Evolutionary conservation across 1,284 basidiomycete genomes (phyloP), one percentile per base, ranked within the genome.

Genomic region (Gymnopus androsaceus): DNA sequence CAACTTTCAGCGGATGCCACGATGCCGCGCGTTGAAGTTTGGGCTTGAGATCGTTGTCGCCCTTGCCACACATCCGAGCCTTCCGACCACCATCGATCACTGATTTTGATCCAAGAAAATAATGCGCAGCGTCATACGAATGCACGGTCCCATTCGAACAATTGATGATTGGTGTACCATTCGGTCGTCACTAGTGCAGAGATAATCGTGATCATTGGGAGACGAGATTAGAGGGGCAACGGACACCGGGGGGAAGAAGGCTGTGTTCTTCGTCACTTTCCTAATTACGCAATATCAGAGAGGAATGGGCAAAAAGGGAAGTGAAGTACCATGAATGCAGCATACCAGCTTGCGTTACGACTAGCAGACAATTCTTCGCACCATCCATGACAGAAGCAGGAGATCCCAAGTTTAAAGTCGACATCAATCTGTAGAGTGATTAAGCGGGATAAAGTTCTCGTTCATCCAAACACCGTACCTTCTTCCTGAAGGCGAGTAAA

Each of bases 61-160:
- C 84, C 82, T 66, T 87, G 85, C 89, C 91, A 92, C n/a, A 79
- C 79, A 60, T 91, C 86, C 0, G 89, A 91, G 33, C 89, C 88
- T 62, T 86, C 81, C 0, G 85, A 76, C 86, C 88, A 94, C 89
- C 91, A 93, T 1, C 81, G 72, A 38, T 92, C 88, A 42, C 84
- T 85, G 38, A 96, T 72, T 62, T 86, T 86, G 36, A 84, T 78
- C 86, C 91, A 96, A 2, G 81, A 70, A 17, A 72, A 70, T 2
- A 95, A n/a, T n/a, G 76, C 2, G 75, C 70, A 1, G 79, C 55
- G 63, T 96, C 92, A 68, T 90, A 96, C 0, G 90, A 85, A 67
- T 89, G 88, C 0, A 88, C 83, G 12, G 82, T 70, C 7, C 92
- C 90, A 23, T 83, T 85, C 0, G 90, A 90, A 41, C 90, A 83